Evolutionary conservation across 73 alveolate species (phyloP).

Genomic region (Stentor roeselii): DNA sequence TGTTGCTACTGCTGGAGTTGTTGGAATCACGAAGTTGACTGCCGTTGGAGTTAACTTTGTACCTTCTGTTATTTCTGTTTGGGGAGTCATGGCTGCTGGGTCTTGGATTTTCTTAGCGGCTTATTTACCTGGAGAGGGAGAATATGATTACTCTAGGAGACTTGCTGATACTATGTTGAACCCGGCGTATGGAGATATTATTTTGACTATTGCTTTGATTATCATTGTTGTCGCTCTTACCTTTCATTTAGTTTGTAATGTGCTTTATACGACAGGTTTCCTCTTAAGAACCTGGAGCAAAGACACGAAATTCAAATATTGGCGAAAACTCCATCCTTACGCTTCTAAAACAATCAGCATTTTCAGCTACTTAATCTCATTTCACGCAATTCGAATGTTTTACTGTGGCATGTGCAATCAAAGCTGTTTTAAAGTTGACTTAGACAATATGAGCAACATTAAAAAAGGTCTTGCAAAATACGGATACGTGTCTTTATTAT

Average conservation of each 20-base stretch:
- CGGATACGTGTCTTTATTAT: conserved; percentile 1
- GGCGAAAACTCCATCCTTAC: neutral
- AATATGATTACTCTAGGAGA: neutral
- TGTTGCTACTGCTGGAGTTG: neutral
- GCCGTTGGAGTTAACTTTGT: neutral
- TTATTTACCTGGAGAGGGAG: neutral
- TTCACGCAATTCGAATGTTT: neutral
- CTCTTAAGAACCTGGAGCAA: neutral
- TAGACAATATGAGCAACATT: neutral
- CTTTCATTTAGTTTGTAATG: conserved; percentile 1
- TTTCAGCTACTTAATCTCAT: neutral
- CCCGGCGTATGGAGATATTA: neutral
- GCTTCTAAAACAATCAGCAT: neutral
- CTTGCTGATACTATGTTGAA: neutral
- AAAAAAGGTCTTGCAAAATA: neutral
- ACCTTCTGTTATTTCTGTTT: neutral
- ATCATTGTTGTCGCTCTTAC: neutral
- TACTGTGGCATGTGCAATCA: conserved; percentile 20
- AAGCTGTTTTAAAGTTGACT: neutral
- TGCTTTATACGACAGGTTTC: neutral
- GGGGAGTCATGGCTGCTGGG: conserved; percentile 22
- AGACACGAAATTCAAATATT: neutral
- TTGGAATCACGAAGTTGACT: neutral
- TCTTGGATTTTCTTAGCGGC: conserved; percentile 25
- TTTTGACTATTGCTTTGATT: neutral